phyloP scores from a whole-genome alignment of 805 yeast species.

The Metschnikowia amazonensis region DNA sequence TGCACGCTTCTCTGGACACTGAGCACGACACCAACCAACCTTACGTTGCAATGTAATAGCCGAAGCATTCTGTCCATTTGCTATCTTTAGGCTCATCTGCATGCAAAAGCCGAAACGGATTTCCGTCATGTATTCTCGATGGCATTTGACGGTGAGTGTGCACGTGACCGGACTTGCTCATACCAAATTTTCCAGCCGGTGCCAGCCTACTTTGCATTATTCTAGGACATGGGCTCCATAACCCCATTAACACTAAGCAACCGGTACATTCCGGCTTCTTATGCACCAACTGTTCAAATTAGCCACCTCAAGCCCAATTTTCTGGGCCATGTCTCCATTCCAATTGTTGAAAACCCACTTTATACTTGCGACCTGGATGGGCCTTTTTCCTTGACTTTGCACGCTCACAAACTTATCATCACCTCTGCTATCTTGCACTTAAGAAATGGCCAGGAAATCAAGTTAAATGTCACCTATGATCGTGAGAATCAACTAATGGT shows the following conservation, averaged over 20 bases:
- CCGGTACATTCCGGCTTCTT: slow-evolving; percentile 34
- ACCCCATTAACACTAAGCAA: slow-evolving; percentile 27
- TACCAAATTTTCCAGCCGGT: background rate
- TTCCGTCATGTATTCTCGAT: background rate
- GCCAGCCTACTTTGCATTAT: background rate
- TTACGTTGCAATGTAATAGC: no score
- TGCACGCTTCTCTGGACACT: background rate
- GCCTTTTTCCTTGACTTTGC: slow-evolving; percentile 28
- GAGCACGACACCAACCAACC: background rate
- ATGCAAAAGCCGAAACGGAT: no score
- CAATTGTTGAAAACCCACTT: slow-evolving; percentile 24
- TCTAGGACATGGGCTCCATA: background rate
- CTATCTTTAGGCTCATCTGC: no score
- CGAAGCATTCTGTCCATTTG: no score
- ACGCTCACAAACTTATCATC: slow-evolving; percentile 41
- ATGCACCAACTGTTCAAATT: slow-evolving; percentile 35
- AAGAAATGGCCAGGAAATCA: slow-evolving; percentile 12
- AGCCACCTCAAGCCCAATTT: slow-evolving; percentile 48
- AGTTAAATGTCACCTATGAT: slow-evolving; percentile 33
- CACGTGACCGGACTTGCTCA: slow-evolving; percentile 3
- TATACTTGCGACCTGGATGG: slow-evolving; percentile 8
- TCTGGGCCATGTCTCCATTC: slow-evolving; percentile 37
- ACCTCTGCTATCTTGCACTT: slow-evolving; percentile 26
- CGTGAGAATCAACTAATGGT: slow-evolving; percentile 37
- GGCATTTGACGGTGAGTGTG: background rate